These are phyloP conservation scores for Gaertneriomyces semiglobifer DNA, from an alignment of 192 early-diverging fungal genomes.

Conservation along the genomic window DNA sequence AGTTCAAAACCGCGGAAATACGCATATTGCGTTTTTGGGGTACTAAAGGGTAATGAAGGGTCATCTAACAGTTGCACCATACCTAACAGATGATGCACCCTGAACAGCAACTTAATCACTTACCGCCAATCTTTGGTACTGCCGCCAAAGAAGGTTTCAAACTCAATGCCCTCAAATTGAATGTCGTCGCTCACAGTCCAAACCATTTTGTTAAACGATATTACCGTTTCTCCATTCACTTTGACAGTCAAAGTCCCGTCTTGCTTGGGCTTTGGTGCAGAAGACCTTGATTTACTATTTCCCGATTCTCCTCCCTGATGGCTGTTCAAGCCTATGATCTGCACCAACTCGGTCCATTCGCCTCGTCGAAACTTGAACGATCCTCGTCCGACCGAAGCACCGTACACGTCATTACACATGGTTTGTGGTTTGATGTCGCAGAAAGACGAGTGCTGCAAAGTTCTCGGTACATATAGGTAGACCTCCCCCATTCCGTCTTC, in stretches of 20 bases:
- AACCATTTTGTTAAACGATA: constrained; percentile 26
- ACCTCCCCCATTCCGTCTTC: constrained; percentile 44
- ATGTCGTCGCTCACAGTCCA: constrained; percentile 12
- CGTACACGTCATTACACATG: constrained; percentile 51
- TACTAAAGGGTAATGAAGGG: neutral
- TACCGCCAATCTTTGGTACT: constrained; percentile 15
- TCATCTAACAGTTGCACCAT: no score
- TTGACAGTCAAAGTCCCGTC: constrained; percentile 32
- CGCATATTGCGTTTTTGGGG: constrained; percentile 28
- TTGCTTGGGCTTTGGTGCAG: constrained; percentile 8
- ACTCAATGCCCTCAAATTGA: constrained; percentile 35
- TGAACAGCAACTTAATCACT: no score
- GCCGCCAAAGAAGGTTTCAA: constrained; percentile 48
- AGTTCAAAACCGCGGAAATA: constrained; percentile 34
- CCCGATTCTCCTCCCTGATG: constrained; percentile 10
- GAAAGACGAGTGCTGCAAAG: constrained; percentile 12
- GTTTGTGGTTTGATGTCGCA: constrained; percentile 41
- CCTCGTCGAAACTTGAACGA: constrained; percentile 43
- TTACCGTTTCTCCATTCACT: constrained; percentile 26
- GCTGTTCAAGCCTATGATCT: constrained; percentile 41
- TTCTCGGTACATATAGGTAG: constrained; percentile 42
- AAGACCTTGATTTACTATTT: no score
- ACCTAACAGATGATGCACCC: no score
- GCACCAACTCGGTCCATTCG: constrained; percentile 44
- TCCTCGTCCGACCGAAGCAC: constrained; percentile 54